Evolutionary conservation across 345 rosid species (phyloP), one percentile per base, ranked within the genome.

Genomic region (Acer yangbiense): DNA sequence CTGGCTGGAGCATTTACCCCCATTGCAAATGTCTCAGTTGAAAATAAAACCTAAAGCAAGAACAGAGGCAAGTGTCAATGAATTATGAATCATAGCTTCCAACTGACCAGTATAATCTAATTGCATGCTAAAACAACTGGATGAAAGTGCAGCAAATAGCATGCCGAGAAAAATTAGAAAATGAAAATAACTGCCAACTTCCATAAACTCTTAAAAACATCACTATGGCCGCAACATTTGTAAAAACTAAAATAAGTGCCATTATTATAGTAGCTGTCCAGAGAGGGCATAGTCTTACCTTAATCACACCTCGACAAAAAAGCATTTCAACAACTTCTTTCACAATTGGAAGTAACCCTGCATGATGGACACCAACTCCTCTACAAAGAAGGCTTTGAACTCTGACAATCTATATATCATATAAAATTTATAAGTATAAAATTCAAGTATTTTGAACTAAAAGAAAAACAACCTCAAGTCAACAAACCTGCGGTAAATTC

Each of bases 1-100:
- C 99, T 90, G 27, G 99, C 99, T 4, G 99, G 99, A 81, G 99
- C 99, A 81, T 95, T 95, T 61, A 95, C 99, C 72, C 99, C 99
- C 99, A 95, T 95, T 32, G 99, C 98, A 85, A 95, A 95, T 82
- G 98, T 95, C 89, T 95, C 99, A 1, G 99, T 95, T 77, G 99
- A 94, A 87, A 95, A 95, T 77, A 95, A 82, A 65, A 95, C 93
- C 99, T 95, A 78, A 44, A 82, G 69, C 68, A 78, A 75, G 76
- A 88, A 77, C 57, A 82, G 25, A 71, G 60, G 71, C 32, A 70
- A 55, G 61, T 67, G 73, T 72, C 71, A 65, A 74, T 18, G 70
- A 75, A 69, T 72, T 32, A 71, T 20, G 70, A 73, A 69, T 69
- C 46, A 44, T 44, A 64, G 62, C 17, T 39, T 41, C 67, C 39